Conservation (phyloP, 2,329 filamentous ascomycete genomes). For the Colletotrichum navitas region DNA sequence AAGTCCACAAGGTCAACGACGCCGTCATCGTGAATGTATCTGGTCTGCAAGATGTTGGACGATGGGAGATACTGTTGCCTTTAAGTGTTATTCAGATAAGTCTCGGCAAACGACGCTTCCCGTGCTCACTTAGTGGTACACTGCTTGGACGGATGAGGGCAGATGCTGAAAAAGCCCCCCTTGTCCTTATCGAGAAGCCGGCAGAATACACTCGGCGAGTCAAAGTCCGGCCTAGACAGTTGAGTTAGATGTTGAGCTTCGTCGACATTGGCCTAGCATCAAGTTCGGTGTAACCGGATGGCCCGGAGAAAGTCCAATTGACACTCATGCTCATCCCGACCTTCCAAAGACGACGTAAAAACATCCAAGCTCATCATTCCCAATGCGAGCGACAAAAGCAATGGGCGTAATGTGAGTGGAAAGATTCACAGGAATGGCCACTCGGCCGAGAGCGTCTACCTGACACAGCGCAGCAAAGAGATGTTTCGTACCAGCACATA, state of each 20-base stretch:
- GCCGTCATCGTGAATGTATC: constrained; percentile 82
- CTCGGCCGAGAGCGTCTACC: constrained; percentile 13
- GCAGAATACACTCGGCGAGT: constrained; percentile 82
- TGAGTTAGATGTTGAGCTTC: constrained; percentile 13
- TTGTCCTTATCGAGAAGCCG: constrained; percentile 80
- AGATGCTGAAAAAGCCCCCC: constrained; percentile 79
- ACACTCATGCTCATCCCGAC: too few relatives aligned
- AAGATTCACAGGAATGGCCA: background rate
- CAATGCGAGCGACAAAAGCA: background rate
- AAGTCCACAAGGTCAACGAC: constrained; percentile 82
- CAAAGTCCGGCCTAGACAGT: constrained; percentile 76
- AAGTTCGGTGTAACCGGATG: background rate
- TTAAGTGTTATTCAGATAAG: background rate
- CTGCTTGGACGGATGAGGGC: constrained; percentile 62
- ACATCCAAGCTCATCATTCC: background rate
- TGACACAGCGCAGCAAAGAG: background rate
- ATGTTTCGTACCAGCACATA: constrained; percentile 75
- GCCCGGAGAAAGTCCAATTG: background rate
- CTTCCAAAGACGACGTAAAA: background rate
- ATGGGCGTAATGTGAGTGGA: background rate
- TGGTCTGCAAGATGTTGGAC: constrained; percentile 80
- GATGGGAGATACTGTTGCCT: constrained; percentile 79
- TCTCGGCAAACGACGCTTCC: background rate
- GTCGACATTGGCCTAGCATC: too few relatives aligned
- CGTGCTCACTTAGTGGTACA: constrained; percentile 71